phyloP scores from a whole-genome alignment of 345 rosid genomes.

The Excoecaria cochinchinensis region DNA sequence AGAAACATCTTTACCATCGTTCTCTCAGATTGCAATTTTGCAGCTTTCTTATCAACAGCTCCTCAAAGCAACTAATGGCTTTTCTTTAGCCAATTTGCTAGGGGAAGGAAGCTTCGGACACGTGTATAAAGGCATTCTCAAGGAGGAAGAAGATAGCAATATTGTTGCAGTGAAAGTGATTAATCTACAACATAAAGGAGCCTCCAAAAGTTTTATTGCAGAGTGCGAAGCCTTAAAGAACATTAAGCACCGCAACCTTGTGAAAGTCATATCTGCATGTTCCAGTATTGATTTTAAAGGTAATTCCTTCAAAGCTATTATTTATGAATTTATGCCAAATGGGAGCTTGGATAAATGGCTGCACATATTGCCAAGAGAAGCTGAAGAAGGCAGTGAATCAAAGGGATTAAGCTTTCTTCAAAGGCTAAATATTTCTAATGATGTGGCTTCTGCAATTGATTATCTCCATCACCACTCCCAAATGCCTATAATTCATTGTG shows the following conservation, averaged over 20 bases:
- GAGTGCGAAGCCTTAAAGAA: background rate
- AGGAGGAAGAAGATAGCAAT: background rate
- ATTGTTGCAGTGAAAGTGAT: background rate
- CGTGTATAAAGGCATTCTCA: constrained; percentile 8
- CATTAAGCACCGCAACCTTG: background rate
- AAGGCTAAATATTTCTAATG: constrained; percentile 16
- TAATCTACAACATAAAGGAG: background rate
- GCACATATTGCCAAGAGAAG: too few species aligned
- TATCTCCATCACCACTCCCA: constrained; percentile 10
- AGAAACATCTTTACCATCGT: background rate
- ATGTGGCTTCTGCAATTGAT: constrained; percentile 11
- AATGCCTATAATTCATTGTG: constrained; percentile 22
- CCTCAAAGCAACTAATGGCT: constrained; percentile 24
- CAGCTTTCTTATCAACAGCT: constrained; percentile 27
- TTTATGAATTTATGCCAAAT: too few species aligned
- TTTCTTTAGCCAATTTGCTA: constrained; percentile 22
- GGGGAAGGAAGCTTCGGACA: constrained; percentile 29
- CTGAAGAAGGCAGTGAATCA: too few species aligned
- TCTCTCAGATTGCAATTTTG: background rate
- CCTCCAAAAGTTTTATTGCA: background rate
- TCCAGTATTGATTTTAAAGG: too few species aligned
- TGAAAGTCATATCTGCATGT: background rate
- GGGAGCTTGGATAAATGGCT: too few species aligned
- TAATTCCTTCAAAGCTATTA: too few species aligned
- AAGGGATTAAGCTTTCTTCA: constrained; percentile 20